Evolutionary conservation across 192 early-diverging fungal species (phyloP).

Genomic region (Backusella luteola): DNA sequence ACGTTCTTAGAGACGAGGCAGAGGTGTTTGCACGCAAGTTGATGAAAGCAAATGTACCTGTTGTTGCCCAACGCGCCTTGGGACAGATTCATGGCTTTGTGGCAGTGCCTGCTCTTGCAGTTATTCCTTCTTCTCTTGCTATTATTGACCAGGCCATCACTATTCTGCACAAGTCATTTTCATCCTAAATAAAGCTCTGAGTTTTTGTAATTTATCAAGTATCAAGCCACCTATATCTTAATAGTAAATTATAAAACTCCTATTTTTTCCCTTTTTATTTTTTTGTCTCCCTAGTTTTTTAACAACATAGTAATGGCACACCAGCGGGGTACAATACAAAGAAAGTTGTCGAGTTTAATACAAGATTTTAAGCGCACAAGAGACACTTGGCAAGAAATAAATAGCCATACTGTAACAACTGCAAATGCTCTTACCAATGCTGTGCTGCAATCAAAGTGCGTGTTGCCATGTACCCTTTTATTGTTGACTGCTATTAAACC

Average conservation of each 20-base stretch:
- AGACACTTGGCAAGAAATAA: slow-evolving; percentile 30
- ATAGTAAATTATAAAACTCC: not conserved
- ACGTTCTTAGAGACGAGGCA: slow-evolving; percentile 27
- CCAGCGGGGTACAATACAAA: slow-evolving; percentile 25
- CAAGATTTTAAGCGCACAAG: slow-evolving; percentile 29
- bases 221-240: not conserved
- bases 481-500: not conserved
- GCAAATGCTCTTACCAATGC: slow-evolving; percentile 27
- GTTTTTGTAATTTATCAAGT: not conserved
- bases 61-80: slow-evolving; percentile 22
- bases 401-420: slow-evolving; percentile 23
- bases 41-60: slow-evolving; percentile 14
- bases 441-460: slow-evolving; percentile 29
- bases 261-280: not conserved
- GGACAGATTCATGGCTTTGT: slow-evolving; percentile 23
- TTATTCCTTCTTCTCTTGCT: not conserved
- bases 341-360: slow-evolving; percentile 26
- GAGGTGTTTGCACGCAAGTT: slow-evolving; percentile 20
- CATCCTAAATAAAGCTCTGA: not conserved
- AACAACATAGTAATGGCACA: slow-evolving; percentile 2
- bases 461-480: not conserved
- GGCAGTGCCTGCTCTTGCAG: not conserved
- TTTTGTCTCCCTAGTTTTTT: not conserved
- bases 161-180: not conserved
- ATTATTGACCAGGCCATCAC: not conserved